Evolutionary conservation across 1,284 basidiomycete species (phyloP).

Genomic region (Sporisorium reilianum): DNA sequence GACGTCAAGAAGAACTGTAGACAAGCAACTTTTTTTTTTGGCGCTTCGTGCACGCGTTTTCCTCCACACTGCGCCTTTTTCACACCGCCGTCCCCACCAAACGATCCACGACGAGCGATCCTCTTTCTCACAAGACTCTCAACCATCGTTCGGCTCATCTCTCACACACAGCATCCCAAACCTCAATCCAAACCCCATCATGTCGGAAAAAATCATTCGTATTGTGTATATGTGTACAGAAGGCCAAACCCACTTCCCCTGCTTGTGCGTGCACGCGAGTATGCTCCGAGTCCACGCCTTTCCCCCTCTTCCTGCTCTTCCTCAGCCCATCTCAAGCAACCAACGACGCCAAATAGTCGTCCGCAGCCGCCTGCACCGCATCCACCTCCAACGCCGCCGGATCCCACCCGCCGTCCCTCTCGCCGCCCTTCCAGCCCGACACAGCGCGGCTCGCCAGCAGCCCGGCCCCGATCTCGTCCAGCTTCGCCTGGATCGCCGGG

Average conservation of each 20-base stretch:
- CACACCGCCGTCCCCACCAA: too few species aligned
- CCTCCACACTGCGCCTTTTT: background rate
- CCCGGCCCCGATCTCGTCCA: constrained; percentile 13
- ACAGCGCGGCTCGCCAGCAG: constrained; percentile 19
- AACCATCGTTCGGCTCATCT: background rate
- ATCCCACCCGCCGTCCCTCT: constrained; percentile 28
- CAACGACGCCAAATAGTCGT: constrained; percentile 42
- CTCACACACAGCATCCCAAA: background rate
- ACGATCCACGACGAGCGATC: too few species aligned
- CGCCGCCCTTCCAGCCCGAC: constrained; percentile 11
- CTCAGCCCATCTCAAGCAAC: constrained; percentile 17
- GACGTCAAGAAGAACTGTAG: background rate
- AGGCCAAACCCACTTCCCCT: background rate
- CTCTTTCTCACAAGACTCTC: background rate
- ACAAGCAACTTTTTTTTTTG: too few species aligned
- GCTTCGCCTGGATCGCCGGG: background rate
- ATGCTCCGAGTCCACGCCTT: background rate
- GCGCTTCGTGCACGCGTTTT: background rate
- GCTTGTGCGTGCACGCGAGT: background rate
- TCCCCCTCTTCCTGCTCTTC: background rate
- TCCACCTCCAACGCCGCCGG: constrained; percentile 42
- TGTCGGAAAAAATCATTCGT: background rate
- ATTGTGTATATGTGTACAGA: background rate
- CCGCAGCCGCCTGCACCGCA: constrained; percentile 40
- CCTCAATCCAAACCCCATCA: background rate